Evolutionary conservation across 73 alveolate species (phyloP).

Genomic region (Symbiodinium pilosum): DNA sequence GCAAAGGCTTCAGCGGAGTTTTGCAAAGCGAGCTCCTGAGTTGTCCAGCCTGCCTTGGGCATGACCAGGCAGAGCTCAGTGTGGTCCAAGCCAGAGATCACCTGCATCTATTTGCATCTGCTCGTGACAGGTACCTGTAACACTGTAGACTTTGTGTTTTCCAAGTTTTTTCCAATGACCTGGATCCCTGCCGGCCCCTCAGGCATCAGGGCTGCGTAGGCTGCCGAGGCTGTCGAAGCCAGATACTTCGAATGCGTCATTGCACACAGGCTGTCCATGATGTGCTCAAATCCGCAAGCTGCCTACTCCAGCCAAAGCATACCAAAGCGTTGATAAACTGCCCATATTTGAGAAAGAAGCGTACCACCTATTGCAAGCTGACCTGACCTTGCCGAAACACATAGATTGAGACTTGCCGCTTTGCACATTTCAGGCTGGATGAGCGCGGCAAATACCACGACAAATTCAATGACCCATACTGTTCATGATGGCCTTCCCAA

Average conservation of each 20-base stretch:
- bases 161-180: background rate
- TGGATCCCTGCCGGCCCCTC: conserved; percentile 34
- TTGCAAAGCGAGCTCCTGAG: conserved; percentile 13
- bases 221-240: conserved; percentile 50
- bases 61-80: conserved; percentile 39
- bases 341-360: too few species aligned
- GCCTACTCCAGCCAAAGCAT: too few species aligned
- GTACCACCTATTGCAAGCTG: too few species aligned
- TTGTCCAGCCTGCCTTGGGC: conserved; percentile 63
- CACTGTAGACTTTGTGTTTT: background rate
- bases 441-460: too few species aligned
- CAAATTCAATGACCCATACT: too few species aligned
- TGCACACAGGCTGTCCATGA: background rate
- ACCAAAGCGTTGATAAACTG: too few species aligned
- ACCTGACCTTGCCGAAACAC: too few species aligned
- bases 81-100: conserved; percentile 38
- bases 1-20: background rate
- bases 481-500: too few species aligned
- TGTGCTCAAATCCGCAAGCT: background rate
- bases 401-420: too few species aligned
- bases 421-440: too few species aligned
- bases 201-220: conserved; percentile 72
- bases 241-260: conserved; percentile 71
- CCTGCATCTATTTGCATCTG: background rate
- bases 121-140: background rate